Percentiles rank a stretch among this genome's conserved stretches.
These are phyloP conservation scores for Brassica juncea DNA, from an alignment of 345 rosid genomes.

Conservation along the genomic window DNA sequence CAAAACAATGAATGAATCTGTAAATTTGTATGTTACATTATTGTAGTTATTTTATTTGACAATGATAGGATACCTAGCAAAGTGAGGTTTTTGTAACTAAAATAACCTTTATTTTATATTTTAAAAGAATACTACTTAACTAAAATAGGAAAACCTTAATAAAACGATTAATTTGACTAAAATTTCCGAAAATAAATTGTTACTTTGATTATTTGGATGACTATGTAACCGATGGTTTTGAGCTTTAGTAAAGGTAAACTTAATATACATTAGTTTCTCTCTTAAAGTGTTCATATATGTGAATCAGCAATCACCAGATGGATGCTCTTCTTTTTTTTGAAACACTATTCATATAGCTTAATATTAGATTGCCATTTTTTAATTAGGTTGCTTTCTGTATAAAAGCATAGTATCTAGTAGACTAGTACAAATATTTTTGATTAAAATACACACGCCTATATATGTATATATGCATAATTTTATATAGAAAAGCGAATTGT, in stretches of 20 bases:
- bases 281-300: conserved; percentile 2
- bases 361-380: background rate
- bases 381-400: background rate
- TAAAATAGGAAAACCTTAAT: background rate
- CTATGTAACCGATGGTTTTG: background rate
- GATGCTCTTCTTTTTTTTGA: no score
- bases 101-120: background rate
- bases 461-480: background rate
- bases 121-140: background rate
- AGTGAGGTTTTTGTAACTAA: background rate
- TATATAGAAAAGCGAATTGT: conserved; percentile 12
- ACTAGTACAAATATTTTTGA: background rate
- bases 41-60: background rate
- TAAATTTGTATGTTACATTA: background rate
- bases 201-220: background rate
- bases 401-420: conserved; percentile 2
- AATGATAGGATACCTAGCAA: background rate
- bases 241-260: conserved; percentile 14
- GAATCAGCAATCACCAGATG: conserved; percentile 7
- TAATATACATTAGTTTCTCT: background rate
- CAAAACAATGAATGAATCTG: background rate
- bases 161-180: background rate
- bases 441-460: background rate
- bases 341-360: background rate
- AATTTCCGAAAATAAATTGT: background rate